phyloP scores from a whole-genome alignment of 2,329 filamentous ascomycete species.

The Zasmidium cellare region DNA sequence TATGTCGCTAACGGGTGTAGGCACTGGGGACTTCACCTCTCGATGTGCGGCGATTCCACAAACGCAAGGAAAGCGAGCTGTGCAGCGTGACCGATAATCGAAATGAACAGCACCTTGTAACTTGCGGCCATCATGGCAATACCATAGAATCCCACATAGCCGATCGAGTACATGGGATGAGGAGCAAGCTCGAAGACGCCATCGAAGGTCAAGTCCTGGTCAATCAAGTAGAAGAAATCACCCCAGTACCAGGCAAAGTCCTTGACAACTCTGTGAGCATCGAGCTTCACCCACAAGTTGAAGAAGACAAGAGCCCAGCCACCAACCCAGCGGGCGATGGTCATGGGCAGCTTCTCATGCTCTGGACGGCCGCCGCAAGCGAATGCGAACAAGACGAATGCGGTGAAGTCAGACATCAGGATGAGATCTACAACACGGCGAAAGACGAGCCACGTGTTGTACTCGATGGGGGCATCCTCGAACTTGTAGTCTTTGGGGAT shows the following conservation, averaged over 20 bases:
- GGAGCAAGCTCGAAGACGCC: constrained; percentile 99
- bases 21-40: constrained; percentile 12
- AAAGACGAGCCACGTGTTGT: constrained; percentile 98
- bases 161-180: constrained; percentile 98
- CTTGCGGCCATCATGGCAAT: constrained; percentile 98
- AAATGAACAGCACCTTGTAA: constrained; percentile 96
- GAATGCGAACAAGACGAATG: constrained; percentile 93
- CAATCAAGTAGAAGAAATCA: constrained; percentile 98
- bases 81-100: constrained; percentile 87
- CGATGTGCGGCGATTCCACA: constrained; percentile 94
- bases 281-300: constrained; percentile 98
- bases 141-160: constrained; percentile 96
- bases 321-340: constrained; percentile 71
- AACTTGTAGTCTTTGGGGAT: constrained; percentile 93
- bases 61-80: constrained; percentile 90
- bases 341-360: constrained; percentile 69
- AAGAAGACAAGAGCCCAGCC: constrained; percentile 82
- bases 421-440: constrained; percentile 94
- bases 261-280: constrained; percentile 96
- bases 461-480: constrained; percentile 89
- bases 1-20: neutral
- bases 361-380: constrained; percentile 76
- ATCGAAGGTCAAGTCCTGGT: constrained; percentile 96
- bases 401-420: constrained; percentile 97
- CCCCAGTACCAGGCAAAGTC: constrained; percentile 99